Evolutionary conservation across 371 early-diverging fungal species (phyloP).

Genomic region (Rhizopus sp.): DNA sequence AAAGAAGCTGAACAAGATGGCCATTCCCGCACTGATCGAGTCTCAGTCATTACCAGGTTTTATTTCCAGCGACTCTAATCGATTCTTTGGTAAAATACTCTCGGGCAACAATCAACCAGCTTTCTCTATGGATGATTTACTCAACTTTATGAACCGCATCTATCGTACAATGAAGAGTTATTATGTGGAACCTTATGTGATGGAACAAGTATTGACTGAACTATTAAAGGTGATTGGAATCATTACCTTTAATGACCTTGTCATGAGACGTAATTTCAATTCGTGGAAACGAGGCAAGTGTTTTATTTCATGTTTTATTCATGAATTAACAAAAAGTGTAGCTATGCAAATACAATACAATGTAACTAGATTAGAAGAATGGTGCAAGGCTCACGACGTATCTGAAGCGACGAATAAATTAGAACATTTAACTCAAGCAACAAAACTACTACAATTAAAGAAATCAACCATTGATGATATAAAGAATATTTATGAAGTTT

Average conservation of each 20-base stretch:
- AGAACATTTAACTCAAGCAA: constrained; percentile 92
- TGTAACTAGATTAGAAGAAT: constrained; percentile 93
- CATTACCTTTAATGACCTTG: constrained; percentile 91
- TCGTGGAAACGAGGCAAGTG: constrained; percentile 81
- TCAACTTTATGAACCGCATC: constrained; percentile 89
- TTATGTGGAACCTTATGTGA: constrained; percentile 82
- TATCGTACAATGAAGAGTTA: constrained; percentile 94
- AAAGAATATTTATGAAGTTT: constrained; percentile 94
- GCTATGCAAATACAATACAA: constrained; percentile 98
- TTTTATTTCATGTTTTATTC: neutral
- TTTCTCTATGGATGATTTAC: constrained; percentile 89
- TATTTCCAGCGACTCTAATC: constrained; percentile 84
- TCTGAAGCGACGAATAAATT: constrained; percentile 88
- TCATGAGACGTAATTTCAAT: constrained; percentile 89
- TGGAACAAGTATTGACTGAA: constrained; percentile 86
- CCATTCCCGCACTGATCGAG: constrained; percentile 93
- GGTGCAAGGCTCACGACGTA: constrained; percentile 94
- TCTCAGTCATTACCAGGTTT: constrained; percentile 90
- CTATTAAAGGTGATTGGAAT: constrained; percentile 90
- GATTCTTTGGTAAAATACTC: constrained; percentile 83
- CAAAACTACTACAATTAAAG: constrained; percentile 92
- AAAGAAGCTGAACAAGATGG: constrained; percentile 90
- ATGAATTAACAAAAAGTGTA: constrained; percentile 1
- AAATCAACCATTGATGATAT: constrained; percentile 91
- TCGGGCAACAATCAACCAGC: constrained; percentile 70